Evolutionary conservation across 257 asterid species (phyloP).

Genomic region (Solanum tacnaense): DNA sequence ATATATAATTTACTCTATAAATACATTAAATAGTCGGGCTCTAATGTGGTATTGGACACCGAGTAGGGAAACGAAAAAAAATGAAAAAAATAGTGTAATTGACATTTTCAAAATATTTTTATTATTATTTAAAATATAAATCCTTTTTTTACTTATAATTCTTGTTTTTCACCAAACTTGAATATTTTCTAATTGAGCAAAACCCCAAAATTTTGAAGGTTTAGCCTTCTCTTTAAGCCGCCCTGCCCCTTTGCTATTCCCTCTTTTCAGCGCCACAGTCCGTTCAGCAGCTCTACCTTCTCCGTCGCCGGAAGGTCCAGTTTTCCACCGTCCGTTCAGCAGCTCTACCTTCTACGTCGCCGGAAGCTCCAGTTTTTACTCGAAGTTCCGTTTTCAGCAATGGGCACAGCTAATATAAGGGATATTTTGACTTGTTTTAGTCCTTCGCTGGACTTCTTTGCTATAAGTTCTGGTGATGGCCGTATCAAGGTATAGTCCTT

Average conservation of each 20-base stretch:
- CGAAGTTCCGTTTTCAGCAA: background rate
- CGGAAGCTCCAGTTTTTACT: background rate
- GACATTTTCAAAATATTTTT: background rate
- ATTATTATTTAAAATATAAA: background rate
- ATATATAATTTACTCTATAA: background rate
- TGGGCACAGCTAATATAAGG: conserved; percentile 58
- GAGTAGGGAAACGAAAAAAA: too few species aligned
- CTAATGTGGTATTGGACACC: too few species aligned
- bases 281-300: background rate
- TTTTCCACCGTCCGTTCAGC: background rate
- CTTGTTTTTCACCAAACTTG: background rate
- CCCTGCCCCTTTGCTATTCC: background rate
- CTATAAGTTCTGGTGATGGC: conserved; percentile 70
- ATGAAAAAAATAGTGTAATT: background rate
- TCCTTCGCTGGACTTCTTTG: conserved; percentile 62
- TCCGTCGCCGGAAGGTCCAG: background rate
- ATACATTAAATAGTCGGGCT: too few species aligned
- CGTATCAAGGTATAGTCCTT: conserved; percentile 53
- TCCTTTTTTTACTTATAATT: background rate
- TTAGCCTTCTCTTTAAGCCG: background rate
- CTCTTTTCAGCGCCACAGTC: background rate
- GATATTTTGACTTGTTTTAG: conserved; percentile 63
- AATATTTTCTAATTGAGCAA: background rate
- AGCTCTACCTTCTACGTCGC: background rate
- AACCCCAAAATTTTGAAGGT: background rate